Percentiles rank a stretch among this genome's conserved stretches.
Evolutionary conservation across 1,139 yeast species (phyloP).

Genomic region (Oligophagozyma castellii): DNA sequence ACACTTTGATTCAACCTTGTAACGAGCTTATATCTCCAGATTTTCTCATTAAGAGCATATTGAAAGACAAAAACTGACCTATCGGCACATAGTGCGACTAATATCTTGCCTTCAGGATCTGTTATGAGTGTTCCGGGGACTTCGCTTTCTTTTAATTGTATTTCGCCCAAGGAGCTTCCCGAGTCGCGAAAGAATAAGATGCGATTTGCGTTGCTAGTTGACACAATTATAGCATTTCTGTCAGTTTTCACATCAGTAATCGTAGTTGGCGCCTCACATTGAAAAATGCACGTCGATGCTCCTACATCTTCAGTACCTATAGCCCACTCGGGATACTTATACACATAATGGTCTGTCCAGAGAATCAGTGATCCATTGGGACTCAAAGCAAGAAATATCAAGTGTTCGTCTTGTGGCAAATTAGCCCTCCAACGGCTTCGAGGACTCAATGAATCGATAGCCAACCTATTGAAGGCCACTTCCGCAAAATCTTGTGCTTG

Average conservation of each 20-base stretch:
- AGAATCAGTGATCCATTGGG: conserved; percentile 9
- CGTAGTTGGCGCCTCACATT: conserved; percentile 11
- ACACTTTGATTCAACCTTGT: conserved; percentile 16
- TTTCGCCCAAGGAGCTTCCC: conserved; percentile 7
- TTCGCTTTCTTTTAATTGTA: conserved; percentile 8
- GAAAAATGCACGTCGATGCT: conserved; percentile 4
- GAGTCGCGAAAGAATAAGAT: conserved; percentile 9
- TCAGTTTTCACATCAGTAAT: conserved; percentile 22
- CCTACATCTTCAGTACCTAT: conserved; percentile 3
- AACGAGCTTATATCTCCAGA: conserved; percentile 12
- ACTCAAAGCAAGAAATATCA: conserved; percentile 10
- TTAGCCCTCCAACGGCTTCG: conserved; percentile 6
- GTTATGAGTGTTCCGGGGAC: conserved; percentile 18
- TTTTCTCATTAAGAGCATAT: conserved; percentile 12
- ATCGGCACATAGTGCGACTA: conserved; percentile 18
- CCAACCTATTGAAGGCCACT: conserved; percentile 19
- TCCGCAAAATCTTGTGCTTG: conserved; percentile 21
- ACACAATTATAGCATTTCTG: conserved; percentile 7
- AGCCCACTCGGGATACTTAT: conserved; percentile 9
- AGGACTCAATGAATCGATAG: conserved; percentile 11
- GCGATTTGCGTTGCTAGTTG: conserved; percentile 15
- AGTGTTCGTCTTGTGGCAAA: conserved; percentile 4
- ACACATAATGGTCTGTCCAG: conserved; percentile 15
- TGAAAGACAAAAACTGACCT: conserved; percentile 20
- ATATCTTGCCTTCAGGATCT: conserved; percentile 19